A percentile compares a stretch with the other conserved stretches of the same genome.
These are phyloP conservation scores for Verticillium longisporum DNA, from an alignment of 2,329 filamentous ascomycete genomes.

Conservation along the genomic window DNA sequence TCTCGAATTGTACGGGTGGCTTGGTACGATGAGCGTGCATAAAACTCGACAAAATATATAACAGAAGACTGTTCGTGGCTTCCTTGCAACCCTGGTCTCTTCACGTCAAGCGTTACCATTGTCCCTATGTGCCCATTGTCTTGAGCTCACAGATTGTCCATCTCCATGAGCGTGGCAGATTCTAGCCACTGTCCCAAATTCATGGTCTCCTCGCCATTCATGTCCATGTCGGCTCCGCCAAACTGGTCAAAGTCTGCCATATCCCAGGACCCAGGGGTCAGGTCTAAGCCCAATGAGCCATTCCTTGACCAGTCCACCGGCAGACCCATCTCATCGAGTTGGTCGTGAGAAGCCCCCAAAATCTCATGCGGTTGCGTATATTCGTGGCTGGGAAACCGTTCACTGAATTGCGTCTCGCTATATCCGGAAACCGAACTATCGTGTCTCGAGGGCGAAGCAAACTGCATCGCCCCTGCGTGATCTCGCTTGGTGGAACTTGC, in stretches of 20 bases:
- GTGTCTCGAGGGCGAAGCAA: neutral
- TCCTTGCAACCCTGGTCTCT: too few relatives aligned
- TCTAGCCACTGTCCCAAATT: conserved; percentile 29
- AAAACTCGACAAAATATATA: too few relatives aligned
- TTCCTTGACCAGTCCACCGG: conserved; percentile 1
- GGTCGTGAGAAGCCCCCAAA: neutral
- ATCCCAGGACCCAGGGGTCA: conserved; percentile 26
- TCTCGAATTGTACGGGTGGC: too few relatives aligned
- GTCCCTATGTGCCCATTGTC: too few relatives aligned
- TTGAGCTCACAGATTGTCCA: neutral
- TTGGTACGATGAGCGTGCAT: too few relatives aligned
- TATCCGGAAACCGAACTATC: neutral
- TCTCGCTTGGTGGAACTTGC: neutral
- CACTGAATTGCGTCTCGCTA: too few relatives aligned
- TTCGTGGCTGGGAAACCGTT: too few relatives aligned
- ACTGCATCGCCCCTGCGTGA: neutral
- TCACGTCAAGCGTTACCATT: too few relatives aligned
- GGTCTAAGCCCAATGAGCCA: conserved; percentile 6
- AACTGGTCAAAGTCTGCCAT: conserved; percentile 19
- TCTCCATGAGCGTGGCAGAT: neutral
- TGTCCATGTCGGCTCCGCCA: conserved; percentile 16
- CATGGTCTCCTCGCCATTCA: conserved; percentile 22
- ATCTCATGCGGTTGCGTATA: neutral
- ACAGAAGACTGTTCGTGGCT: too few relatives aligned
- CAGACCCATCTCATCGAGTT: neutral